Conservation (phyloP, 2,329 filamentous ascomycete species). For the Gaeumannomyces tritici region DNA sequence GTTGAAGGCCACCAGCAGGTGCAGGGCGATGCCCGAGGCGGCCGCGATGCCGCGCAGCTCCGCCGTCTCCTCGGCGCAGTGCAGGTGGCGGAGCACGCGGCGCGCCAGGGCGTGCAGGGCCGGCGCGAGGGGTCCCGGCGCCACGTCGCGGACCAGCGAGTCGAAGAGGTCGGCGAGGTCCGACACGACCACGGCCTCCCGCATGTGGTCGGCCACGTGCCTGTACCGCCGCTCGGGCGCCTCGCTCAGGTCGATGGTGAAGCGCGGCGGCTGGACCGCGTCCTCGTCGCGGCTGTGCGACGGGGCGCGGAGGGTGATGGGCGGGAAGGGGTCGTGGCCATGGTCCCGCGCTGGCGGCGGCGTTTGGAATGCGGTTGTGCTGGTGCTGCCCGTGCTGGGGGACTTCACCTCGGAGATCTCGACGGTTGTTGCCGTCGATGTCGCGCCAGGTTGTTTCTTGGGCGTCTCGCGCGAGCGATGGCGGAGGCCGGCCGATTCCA, state of each 20-base stretch:
- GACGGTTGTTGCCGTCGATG: neutral
- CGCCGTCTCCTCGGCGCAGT: slow-evolving; percentile 45
- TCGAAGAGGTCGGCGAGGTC: slow-evolving; percentile 21
- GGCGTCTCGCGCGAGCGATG: neutral
- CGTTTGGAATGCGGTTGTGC: too few relatives aligned
- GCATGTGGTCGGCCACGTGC: slow-evolving; percentile 15
- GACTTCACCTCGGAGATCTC: neutral
- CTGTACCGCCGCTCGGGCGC: slow-evolving; percentile 16
- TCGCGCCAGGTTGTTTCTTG: neutral
- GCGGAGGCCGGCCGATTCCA: neutral
- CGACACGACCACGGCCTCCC: slow-evolving; percentile 6
- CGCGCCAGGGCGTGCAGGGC: slow-evolving; percentile 22
- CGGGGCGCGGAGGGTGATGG: neutral
- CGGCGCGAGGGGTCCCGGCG: slow-evolving; percentile 4
- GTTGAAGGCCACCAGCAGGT: slow-evolving; percentile 53
- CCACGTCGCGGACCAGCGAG: slow-evolving; percentile 4
- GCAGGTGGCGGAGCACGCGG: slow-evolving; percentile 37
- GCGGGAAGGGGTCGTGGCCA: neutral
- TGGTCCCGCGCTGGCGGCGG: neutral
- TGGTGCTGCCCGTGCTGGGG: too few relatives aligned
- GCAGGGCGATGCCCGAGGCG: slow-evolving; percentile 41
- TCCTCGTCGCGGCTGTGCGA: neutral
- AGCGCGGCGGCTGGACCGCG: slow-evolving; percentile 6
- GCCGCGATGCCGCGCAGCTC: slow-evolving; percentile 50
- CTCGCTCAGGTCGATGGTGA: slow-evolving; percentile 17